Conservation (phyloP, 1,139 yeast genomes). For the Debaryomyces sp. region DNA sequence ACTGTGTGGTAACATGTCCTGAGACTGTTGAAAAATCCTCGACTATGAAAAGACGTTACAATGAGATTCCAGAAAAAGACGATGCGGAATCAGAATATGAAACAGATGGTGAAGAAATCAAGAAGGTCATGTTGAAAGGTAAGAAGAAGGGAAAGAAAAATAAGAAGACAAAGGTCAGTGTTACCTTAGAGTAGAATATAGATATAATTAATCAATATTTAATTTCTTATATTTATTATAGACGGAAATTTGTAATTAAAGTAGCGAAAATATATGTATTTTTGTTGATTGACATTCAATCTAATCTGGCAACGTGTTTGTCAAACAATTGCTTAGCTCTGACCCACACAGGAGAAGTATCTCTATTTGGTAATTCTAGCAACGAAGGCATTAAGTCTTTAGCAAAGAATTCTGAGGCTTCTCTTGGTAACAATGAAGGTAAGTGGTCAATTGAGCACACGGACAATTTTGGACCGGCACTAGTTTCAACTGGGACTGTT, state of each 20-base stretch:
- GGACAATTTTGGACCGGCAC: conserved; percentile 80
- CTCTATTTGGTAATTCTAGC: conserved; percentile 78
- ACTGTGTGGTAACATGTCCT: conserved; percentile 78
- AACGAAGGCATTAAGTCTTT: conserved; percentile 86
- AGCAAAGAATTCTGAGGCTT: conserved; percentile 90
- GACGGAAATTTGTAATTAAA: not conserved
- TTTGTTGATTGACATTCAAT: not conserved
- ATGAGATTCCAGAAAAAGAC: conserved; percentile 34
- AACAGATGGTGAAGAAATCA: conserved; percentile 60
- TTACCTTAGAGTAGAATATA: conserved; percentile 51
- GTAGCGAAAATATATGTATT: not conserved
- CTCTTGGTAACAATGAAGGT: conserved; percentile 95
- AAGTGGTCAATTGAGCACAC: conserved; percentile 97
- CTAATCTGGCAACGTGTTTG: conserved; percentile 74
- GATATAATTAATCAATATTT: not conserved
- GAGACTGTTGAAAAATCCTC: conserved; percentile 76
- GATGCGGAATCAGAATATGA: conserved; percentile 65
- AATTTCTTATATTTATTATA: not conserved
- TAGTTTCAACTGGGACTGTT: conserved; percentile 78
- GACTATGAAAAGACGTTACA: conserved; percentile 69
- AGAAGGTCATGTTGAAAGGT: conserved; percentile 43
- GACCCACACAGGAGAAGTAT: conserved; percentile 86
- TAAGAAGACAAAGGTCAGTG: conserved; percentile 49
- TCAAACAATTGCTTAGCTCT: conserved; percentile 83
- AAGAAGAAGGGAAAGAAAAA: conserved; percentile 45